Evolutionary conservation across 2,329 filamentous ascomycete species (phyloP), one percentile per base, ranked within the genome.

Genomic region (Fusarium guadeloupense): DNA sequence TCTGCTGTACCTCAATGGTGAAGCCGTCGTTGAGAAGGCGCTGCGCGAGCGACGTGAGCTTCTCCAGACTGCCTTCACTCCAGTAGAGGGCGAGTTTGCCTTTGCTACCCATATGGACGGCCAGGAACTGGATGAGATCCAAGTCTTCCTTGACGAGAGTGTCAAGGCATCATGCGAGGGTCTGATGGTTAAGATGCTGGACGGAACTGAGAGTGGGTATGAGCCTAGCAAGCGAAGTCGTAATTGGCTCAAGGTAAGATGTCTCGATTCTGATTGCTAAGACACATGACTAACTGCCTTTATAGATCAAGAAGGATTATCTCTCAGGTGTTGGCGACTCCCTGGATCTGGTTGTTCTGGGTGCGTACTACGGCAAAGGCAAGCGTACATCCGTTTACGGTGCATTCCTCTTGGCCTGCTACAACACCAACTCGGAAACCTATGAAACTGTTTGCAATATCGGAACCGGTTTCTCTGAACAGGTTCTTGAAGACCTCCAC

Each of bases 401-500:
- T 54, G 93, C 95, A 7, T 99, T 99, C 82, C 83, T 98, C 14
- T 85, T 99, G 5, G 95, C 94, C 6, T 97, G 94, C 76, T 96
- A 96, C 80, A 98, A 97, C 75, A 80, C 89, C 0, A 81, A 77
- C 44, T 86, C 84, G 2, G 92, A 99, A 59, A 88, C 82, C 2
- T 99, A 96, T 78, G 95, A 99, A 77, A 96, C 93, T 0, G 89
- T 99, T 3, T 99, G 95, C 85, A 99, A 99, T 76, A 98, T 99
- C 69, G 95, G 95, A 66, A 99, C 95, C 0, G 95, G 95, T 3
- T 99, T 99, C 78, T 94, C 90, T 1, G 95, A 99, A 77, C 91
- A 89, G n/a, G 84, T 94, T 4, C 89, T 99, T n/a, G 91, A 96
- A 70, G 90, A 93, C 30, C 82, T 98, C 13, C 88, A 98, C 79